Conservation (phyloP, 352 stramenopile species). For the Phytophthora constricta region DNA sequence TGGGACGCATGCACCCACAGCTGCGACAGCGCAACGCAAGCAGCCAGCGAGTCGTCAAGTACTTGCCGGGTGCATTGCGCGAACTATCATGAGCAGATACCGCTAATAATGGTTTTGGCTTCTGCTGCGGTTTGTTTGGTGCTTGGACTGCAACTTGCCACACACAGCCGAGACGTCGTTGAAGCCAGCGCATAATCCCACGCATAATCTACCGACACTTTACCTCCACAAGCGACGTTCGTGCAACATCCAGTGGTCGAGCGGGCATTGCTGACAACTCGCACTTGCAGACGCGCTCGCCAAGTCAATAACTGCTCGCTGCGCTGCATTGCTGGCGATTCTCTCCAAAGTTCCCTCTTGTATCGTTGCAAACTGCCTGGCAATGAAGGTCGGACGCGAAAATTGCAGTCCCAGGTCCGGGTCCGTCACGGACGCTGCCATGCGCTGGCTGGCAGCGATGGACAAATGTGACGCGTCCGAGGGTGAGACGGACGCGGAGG, state of each 20-base stretch:
- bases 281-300: neutral
- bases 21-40: no score
- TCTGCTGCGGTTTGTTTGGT: no score
- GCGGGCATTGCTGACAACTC: no score
- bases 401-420: neutral
- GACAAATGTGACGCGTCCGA: slow-evolving; percentile 24
- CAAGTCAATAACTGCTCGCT: neutral
- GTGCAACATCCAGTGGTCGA: neutral
- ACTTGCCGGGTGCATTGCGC: no score
- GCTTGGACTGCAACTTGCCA: no score
- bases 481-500: slow-evolving; percentile 6
- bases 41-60: no score
- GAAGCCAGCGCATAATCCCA: no score
- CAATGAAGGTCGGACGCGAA: slow-evolving; percentile 10
- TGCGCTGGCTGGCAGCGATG: slow-evolving; percentile 31
- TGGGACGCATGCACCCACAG: no score
- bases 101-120: no score
- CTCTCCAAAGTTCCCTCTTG: neutral
- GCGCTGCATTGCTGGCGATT: neutral
- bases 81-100: no score
- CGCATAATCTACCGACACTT: neutral
- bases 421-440: slow-evolving; percentile 26
- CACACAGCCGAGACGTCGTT: no score
- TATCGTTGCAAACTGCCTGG: neutral
- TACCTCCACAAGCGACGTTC: neutral